These are phyloP conservation scores for Aspergillus egyptiacus DNA, from an alignment of 495 filamentous ascomycete genomes.

Conservation along the genomic window DNA sequence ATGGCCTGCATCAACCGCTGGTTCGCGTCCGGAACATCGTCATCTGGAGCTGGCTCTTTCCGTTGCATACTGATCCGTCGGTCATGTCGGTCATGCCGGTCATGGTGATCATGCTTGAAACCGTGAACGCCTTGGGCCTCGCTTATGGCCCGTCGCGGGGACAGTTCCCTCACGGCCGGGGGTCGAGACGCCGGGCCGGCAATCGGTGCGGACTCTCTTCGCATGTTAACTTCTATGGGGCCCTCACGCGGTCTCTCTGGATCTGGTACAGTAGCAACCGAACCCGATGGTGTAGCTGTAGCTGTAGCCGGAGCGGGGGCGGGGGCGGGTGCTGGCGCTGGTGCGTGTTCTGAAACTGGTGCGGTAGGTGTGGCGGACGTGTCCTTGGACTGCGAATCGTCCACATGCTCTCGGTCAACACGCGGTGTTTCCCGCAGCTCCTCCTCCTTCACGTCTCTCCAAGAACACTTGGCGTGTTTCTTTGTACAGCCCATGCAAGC, in stretches of 20 bases:
- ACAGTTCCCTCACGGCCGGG: constrained; percentile 18
- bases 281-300: constrained; percentile 2
- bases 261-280: neutral
- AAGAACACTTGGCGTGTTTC: constrained; percentile 81
- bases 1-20: constrained; percentile 45
- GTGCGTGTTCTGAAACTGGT: constrained; percentile 5
- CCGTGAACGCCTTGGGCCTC: constrained; percentile 30
- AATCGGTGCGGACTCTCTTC: constrained; percentile 33
- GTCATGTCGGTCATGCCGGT: constrained; percentile 12
- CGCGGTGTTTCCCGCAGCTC: constrained; percentile 47
- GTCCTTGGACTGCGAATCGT: constrained; percentile 19
- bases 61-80: constrained; percentile 17
- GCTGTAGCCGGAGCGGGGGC: constrained; percentile 3
- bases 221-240: constrained; percentile 13
- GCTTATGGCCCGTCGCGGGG: constrained; percentile 40
- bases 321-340: constrained; percentile 18
- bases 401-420: constrained; percentile 18
- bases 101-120: neutral
- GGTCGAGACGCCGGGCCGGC: constrained; percentile 13
- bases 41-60: constrained; percentile 20
- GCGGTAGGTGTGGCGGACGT: constrained; percentile 3
- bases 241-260: constrained; percentile 9
- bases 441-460: constrained; percentile 68
- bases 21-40: constrained; percentile 42
- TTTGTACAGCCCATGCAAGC: constrained; percentile 83